A percentile compares a stretch with the other conserved stretches of the same genome.
These are phyloP conservation scores for Ilyonectria robusta DNA, from an alignment of 2,329 filamentous ascomycete species.

Conservation along the genomic window DNA sequence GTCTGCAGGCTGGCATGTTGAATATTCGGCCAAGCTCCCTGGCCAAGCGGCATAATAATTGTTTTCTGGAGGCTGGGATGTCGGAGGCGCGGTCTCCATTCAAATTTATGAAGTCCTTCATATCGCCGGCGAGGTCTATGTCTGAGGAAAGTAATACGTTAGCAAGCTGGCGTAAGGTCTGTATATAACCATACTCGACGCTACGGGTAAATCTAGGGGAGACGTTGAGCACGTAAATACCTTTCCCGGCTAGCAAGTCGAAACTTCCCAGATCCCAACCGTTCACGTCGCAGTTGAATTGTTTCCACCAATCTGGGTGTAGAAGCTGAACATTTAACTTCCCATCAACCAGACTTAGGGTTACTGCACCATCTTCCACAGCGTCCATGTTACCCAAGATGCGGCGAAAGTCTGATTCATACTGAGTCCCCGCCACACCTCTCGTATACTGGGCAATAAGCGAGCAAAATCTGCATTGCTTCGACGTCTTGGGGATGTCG, in stretches of 20 bases:
- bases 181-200: no score
- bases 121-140: no score
- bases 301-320: not conserved
- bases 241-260: not conserved
- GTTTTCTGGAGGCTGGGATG: not conserved
- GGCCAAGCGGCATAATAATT: not conserved
- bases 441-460: not conserved
- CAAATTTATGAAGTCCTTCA: no score
- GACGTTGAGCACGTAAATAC: not conserved
- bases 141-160: no score
- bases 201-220: no score
- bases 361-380: not conserved
- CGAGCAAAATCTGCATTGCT: not conserved
- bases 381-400: not conserved
- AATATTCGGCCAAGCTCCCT: not conserved
- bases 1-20: not conserved
- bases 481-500: not conserved
- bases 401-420: not conserved
- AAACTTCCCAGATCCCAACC: not conserved
- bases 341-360: not conserved
- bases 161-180: no score
- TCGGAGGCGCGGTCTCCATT: not conserved
- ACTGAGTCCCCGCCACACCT: not conserved
- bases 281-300: not conserved
- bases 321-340: not conserved